These are phyloP conservation scores for Plasmodium inui DNA, from an alignment of 169 alveolate species.

Conservation along the genomic window DNA sequence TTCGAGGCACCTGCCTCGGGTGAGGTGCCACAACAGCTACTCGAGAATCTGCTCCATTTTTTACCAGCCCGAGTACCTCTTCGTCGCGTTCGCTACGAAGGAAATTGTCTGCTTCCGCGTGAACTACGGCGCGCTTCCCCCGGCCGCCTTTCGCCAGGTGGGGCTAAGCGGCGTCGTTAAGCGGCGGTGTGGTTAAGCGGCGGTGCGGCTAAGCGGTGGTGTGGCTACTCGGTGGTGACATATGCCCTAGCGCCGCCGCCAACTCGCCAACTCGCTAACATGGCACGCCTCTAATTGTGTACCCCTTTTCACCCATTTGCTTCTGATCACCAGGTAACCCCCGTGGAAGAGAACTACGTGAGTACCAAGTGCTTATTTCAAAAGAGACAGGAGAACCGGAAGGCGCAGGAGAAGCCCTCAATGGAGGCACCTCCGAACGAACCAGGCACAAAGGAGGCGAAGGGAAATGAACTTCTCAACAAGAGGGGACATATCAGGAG, in stretches of 20 bases:
- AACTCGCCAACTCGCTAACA: background rate
- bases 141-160: slow-evolving; percentile 36
- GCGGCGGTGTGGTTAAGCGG: background rate
- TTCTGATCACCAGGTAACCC: background rate
- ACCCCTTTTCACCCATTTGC: background rate
- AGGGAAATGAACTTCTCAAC: background rate
- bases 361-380: slow-evolving; percentile 23
- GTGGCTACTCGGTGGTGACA: background rate
- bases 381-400: background rate
- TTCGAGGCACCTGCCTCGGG: slow-evolving; percentile 3
- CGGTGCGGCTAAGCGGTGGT: background rate
- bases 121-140: slow-evolving; percentile 4
- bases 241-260: background rate
- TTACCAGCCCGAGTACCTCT: slow-evolving; percentile 1
- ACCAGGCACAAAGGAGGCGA: too few species aligned
- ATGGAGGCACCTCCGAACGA: too few species aligned
- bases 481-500: background rate
- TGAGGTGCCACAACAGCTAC: slow-evolving; percentile 27
- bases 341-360: slow-evolving; percentile 47
- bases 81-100: slow-evolving; percentile 27
- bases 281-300: background rate
- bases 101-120: slow-evolving; percentile 53
- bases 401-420: background rate
- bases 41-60: slow-evolving; percentile 25
- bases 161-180: background rate